phyloP scores from a whole-genome alignment of 345 rosid genomes.

The Gossypium bickii region DNA sequence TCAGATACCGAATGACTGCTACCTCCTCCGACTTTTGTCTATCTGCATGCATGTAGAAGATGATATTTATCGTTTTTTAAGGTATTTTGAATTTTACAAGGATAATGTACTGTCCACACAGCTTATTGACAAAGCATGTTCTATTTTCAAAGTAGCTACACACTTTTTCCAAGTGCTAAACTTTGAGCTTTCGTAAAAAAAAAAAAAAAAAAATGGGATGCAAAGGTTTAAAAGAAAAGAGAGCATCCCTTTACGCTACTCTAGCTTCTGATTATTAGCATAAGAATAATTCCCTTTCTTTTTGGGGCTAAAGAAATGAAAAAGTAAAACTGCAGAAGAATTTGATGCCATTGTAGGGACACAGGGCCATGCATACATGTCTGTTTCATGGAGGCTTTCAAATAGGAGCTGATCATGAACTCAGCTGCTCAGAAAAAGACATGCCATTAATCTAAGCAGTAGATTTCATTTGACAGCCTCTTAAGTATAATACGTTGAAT shows the following conservation, averaged over 20 bases:
- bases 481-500: neutral
- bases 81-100: too few relatives aligned
- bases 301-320: neutral
- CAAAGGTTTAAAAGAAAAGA: neutral
- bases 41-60: too few relatives aligned
- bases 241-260: neutral
- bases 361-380: neutral
- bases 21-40: too few relatives aligned
- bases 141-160: neutral
- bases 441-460: neutral
- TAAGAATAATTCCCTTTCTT: neutral
- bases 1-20: too few relatives aligned
- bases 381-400: neutral
- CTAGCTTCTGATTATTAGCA: neutral
- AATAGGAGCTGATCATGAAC: neutral
- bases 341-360: conserved; percentile 1
- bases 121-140: neutral
- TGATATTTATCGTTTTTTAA: too few relatives aligned
- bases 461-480: neutral
- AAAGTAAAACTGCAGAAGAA: conserved; percentile 3
- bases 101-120: neutral
- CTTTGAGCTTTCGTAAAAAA: neutral
- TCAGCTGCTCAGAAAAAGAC: neutral
- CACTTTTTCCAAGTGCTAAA: neutral
- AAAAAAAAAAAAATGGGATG: neutral